Conservation (phyloP, 148 eudicot genomes). For the Amaranthus palmeri region DNA sequence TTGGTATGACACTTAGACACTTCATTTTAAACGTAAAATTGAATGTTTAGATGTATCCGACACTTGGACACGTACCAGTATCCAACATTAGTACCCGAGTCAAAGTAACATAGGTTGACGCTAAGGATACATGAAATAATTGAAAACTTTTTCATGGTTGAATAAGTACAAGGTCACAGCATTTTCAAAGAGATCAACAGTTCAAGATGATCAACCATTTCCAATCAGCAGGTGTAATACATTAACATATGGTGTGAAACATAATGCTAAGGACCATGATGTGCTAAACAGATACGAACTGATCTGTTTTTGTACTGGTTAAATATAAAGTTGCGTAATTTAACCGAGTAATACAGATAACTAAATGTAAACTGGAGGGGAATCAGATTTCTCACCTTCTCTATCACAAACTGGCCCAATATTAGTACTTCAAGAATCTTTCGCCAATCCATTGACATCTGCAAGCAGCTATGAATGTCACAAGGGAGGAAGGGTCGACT, state of each 20-base stretch:
- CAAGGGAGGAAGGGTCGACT: background rate
- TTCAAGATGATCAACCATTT: no score
- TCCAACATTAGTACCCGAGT: no score
- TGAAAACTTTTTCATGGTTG: no score
- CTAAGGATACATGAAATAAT: no score
- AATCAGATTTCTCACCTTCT: constrained; percentile 48
- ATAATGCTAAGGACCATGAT: background rate
- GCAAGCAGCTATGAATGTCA: constrained; percentile 24
- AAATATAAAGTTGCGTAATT: background rate
- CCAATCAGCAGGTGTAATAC: no score
- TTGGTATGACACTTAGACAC: no score
- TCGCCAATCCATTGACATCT: constrained; percentile 99
- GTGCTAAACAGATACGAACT: background rate
- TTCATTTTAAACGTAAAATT: no score
- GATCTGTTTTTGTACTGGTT: background rate
- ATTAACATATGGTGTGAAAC: no score
- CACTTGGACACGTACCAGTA: no score
- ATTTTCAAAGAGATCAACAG: background rate
- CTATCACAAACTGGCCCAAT: constrained; percentile 94
- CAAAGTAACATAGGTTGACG: no score
- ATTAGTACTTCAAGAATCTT: constrained; percentile 96
- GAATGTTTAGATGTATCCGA: no score
- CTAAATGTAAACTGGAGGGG: constrained; percentile 6
- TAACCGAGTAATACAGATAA: background rate
- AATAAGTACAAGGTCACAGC: background rate